Evolutionary conservation across 108 stramenopile species (phyloP), one percentile per base, ranked within the genome.

Genomic region (Thalassiosira profunda): DNA sequence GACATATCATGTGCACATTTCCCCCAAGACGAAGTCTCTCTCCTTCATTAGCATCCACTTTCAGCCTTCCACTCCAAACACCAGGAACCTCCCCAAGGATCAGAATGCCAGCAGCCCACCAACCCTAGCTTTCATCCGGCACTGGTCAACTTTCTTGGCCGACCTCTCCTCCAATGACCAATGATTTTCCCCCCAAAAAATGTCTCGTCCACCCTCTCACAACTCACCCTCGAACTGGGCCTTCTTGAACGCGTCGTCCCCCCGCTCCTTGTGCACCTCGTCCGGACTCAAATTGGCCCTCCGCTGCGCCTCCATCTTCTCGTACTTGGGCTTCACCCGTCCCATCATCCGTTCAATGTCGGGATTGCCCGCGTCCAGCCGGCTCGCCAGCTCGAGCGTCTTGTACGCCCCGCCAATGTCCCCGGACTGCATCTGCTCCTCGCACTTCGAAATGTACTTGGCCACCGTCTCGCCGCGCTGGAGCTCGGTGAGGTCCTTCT

Each of bases 261-360:
- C 98, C 67, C 90, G 71, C 69, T 99, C 98, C 85, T 99, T 99
- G 80, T 91, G 84, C 11, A 84, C 57, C 86, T 97, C 98, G 15
- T 91, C 87, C 14, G 79, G 65, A 70, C 68, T 69, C 47, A 99
- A 80, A 35, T 72, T 72, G 17, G 91, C 84, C 66, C 88, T 92
- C 58, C 98, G 90, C 58, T 87, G 70, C 48, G 79, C 74, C 69
- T 99, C 98, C 81, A 89, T 67, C 23, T 81, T 66, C 29, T 99
- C 98, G 33, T 58, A 98, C 88, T 91, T 87, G 77, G 97, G 97
- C 65, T 92, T 90, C 58, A 98, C 86, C 70, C 79, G 79, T 11
- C 52, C 25, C 92, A 92, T 96, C 84, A 99, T 81, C 25, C 67
- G 57, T 38, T 86, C 86, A 63, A 99, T 88, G 43, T 95, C 87